phyloP scores from a whole-genome alignment of 1,284 basidiomycete genomes.

The Cutaneotrichosporon sp. region DNA sequence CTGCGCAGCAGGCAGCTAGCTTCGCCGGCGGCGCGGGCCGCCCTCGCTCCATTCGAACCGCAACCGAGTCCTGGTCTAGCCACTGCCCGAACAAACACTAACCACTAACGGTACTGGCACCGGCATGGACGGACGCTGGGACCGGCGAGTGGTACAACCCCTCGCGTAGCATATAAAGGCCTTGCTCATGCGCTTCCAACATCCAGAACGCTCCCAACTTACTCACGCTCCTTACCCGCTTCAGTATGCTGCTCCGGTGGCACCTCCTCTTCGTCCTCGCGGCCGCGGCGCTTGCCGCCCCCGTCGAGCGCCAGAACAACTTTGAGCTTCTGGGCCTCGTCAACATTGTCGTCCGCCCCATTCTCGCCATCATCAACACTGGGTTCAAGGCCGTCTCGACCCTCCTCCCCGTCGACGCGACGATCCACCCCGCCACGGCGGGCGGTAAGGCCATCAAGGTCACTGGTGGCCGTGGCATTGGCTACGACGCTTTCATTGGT shows the following conservation, averaged over 20 bases:
- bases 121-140: too few species aligned
- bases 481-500: slow-evolving; percentile 12
- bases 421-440: not conserved
- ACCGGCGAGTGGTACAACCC: too few species aligned
- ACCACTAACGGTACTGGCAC: too few species aligned
- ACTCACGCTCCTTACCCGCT: not conserved
- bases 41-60: too few species aligned
- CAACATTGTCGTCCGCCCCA: not conserved
- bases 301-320: not conserved
- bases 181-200: too few species aligned
- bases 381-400: not conserved
- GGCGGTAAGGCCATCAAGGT: slow-evolving; percentile 4
- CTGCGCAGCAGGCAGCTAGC: too few species aligned
- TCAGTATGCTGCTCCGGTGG: slow-evolving; percentile 1
- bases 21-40: too few species aligned
- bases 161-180: not conserved
- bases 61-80: too few species aligned
- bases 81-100: not conserved
- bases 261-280: not conserved
- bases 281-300: not conserved
- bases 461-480: slow-evolving; percentile 4
- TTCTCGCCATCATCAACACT: not conserved
- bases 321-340: not conserved
- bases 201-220: too few species aligned
- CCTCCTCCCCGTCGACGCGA: not conserved